Evolutionary conservation across 352 stramenopile species (phyloP).

Genomic region (Achlya hypogyna): DNA sequence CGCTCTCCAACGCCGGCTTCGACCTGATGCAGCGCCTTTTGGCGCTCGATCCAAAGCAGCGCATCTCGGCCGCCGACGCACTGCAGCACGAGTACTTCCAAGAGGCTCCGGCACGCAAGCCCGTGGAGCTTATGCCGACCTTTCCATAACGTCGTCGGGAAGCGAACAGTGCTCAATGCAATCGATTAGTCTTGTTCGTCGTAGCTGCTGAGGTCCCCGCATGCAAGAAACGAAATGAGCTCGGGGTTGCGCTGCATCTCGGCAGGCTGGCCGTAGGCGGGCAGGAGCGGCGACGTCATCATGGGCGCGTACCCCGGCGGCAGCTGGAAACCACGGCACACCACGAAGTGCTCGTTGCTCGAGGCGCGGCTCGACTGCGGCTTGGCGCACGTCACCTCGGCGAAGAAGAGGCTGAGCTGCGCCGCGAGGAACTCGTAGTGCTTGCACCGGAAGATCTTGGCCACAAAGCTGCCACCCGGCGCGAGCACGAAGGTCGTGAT

Average conservation of each 20-base stretch:
- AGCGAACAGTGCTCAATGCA: background rate
- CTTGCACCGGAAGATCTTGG: slow-evolving; percentile 98
- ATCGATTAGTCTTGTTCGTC: slow-evolving; percentile 30
- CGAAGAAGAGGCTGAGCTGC: slow-evolving; percentile 95
- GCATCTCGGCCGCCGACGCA: slow-evolving; percentile 70
- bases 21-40: slow-evolving; percentile 60
- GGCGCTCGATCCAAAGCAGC: slow-evolving; percentile 53
- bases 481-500: slow-evolving; percentile 95
- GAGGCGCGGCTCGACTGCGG: slow-evolving; percentile 93
- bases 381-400: slow-evolving; percentile 93
- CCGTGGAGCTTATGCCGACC: slow-evolving; percentile 68
- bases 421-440: slow-evolving; percentile 94
- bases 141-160: slow-evolving; percentile 33
- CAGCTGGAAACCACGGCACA: slow-evolving; percentile 90
- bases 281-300: slow-evolving; percentile 77
- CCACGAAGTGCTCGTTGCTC: slow-evolving; percentile 95
- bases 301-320: slow-evolving; percentile 70
- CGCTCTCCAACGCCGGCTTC: slow-evolving; percentile 65
- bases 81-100: slow-evolving; percentile 75
- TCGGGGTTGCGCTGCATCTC: slow-evolving; percentile 42
- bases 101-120: slow-evolving; percentile 53
- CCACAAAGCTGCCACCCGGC: slow-evolving; percentile 93
- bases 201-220: slow-evolving; percentile 89
- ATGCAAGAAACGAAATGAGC: slow-evolving; percentile 87
- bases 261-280: slow-evolving; percentile 43